phyloP scores from a whole-genome alignment of 2,329 filamentous ascomycete species.

The Plenodomus biglobosus region DNA sequence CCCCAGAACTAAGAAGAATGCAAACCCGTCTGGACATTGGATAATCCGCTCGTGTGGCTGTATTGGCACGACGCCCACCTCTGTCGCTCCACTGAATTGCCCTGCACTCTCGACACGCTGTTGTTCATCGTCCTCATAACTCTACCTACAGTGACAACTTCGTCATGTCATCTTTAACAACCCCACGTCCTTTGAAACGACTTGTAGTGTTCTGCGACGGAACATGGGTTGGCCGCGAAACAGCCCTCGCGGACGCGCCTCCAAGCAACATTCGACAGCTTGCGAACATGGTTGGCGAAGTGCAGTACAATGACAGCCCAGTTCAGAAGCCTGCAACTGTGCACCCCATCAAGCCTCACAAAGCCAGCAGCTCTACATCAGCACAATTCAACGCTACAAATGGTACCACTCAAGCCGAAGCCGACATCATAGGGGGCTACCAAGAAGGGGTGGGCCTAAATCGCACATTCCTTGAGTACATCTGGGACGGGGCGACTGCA shows the following conservation, averaged over 20 bases:
- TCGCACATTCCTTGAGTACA: constrained; percentile 40
- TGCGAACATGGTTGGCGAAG: constrained; percentile 35
- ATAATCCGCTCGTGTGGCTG: background rate
- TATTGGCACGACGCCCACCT: background rate
- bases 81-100: background rate
- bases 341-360: constrained; percentile 22
- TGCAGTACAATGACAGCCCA: constrained; percentile 16
- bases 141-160: background rate
- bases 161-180: constrained; percentile 13
- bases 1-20: background rate
- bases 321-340: constrained; percentile 19
- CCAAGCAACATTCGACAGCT: constrained; percentile 38
- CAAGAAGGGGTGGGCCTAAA: constrained; percentile 43
- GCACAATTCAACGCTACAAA: background rate
- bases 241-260: constrained; percentile 28
- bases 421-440: constrained; percentile 37
- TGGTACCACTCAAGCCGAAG: background rate
- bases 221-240: constrained; percentile 42
- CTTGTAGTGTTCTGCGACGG: constrained; percentile 41
- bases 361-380: background rate
- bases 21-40: background rate
- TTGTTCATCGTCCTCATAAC: background rate
- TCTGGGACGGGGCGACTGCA: constrained; percentile 42
- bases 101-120: background rate
- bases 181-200: constrained; percentile 22